Evolutionary conservation across 2,329 filamentous ascomycete species (phyloP).

Genomic region (Aureobasidium vineae): DNA sequence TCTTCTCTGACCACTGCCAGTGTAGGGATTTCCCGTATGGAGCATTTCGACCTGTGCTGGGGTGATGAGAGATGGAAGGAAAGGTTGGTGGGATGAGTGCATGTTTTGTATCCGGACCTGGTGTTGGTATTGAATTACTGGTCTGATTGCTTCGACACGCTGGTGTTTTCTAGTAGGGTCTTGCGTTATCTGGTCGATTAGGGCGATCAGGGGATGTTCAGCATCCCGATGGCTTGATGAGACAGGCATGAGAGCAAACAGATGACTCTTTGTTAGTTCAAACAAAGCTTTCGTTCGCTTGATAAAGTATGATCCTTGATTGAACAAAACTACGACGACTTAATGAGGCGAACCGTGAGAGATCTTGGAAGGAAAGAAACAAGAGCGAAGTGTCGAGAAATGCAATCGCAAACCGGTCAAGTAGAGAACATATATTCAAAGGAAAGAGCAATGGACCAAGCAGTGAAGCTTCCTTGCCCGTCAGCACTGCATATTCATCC

Average conservation of each 20-base stretch:
- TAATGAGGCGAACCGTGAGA: neutral
- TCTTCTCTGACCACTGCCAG: neutral
- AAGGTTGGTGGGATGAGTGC: neutral
- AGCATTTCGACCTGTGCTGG: neutral
- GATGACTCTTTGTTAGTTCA: neutral
- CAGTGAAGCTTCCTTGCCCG: too few species aligned
- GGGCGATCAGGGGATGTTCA: neutral
- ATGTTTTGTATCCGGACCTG: neutral
- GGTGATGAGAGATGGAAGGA: neutral
- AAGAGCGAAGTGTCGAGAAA: neutral
- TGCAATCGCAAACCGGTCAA: too few species aligned
- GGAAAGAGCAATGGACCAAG: too few species aligned
- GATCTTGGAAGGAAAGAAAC: neutral
- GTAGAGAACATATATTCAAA: too few species aligned
- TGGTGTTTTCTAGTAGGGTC: neutral
- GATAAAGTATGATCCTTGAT: neutral
- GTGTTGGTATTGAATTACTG: neutral
- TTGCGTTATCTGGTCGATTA: neutral
- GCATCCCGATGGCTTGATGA: neutral
- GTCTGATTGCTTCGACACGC: neutral
- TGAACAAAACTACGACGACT: too few species aligned
- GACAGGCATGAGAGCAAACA: neutral
- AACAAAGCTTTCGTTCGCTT: neutral
- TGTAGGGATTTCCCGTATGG: neutral
- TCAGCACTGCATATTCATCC: too few species aligned